Percentiles rank a stretch among this genome's conserved stretches.
These are phyloP conservation scores for Smittium mucronatum DNA, from an alignment of 371 early-diverging fungal genomes.

Conservation along the genomic window DNA sequence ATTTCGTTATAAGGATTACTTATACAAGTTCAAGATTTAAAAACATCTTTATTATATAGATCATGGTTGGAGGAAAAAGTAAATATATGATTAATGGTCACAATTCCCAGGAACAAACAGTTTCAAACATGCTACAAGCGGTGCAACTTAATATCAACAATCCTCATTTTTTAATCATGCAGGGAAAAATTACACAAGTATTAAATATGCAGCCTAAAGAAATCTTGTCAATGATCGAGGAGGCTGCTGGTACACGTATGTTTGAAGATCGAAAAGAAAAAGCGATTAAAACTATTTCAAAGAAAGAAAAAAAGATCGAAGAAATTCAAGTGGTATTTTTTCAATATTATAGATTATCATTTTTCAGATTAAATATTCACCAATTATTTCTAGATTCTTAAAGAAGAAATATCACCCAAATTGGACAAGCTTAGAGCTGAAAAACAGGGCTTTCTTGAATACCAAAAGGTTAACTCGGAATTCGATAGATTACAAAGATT, in stretches of 20 bases:
- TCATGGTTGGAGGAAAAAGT: slow-evolving; percentile 82
- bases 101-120: slow-evolving; percentile 77
- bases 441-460: slow-evolving; percentile 82
- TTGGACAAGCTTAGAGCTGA: slow-evolving; percentile 79
- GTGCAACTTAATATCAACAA: slow-evolving; percentile 97
- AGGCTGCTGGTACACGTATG: slow-evolving; percentile 97
- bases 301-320: slow-evolving; percentile 90
- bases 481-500: slow-evolving; percentile 65
- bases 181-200: slow-evolving; percentile 97
- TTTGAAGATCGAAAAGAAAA: slow-evolving; percentile 95
- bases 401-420: slow-evolving; percentile 88
- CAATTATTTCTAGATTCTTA: slow-evolving; percentile 41
- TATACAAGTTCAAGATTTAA: neutral
- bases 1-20: neutral
- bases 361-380: too few species aligned
- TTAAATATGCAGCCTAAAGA: slow-evolving; percentile 98
- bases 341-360: too few species aligned
- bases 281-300: slow-evolving; percentile 82
- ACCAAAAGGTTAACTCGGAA: slow-evolving; percentile 80
- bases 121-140: slow-evolving; percentile 85
- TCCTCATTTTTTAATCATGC: slow-evolving; percentile 98
- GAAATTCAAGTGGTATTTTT: slow-evolving; percentile 53
- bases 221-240: slow-evolving; percentile 94
- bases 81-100: slow-evolving; percentile 95
- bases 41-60: slow-evolving; percentile 34